phyloP scores from a whole-genome alignment of 148 eudicot genomes.

The Rhododendron kiyosumense region DNA sequence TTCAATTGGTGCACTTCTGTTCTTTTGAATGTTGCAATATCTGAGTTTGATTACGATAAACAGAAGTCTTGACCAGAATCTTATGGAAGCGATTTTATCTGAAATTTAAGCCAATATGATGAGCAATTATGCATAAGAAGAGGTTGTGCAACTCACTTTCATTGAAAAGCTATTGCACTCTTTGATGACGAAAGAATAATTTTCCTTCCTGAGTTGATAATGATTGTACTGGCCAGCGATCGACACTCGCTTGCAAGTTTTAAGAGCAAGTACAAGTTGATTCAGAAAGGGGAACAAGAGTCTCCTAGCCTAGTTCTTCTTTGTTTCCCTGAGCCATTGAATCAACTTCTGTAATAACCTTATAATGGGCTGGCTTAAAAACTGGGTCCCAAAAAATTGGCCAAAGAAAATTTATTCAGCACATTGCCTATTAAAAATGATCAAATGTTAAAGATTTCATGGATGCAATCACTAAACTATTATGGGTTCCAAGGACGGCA shows the following conservation, averaged over 20 bases:
- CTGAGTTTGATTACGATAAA: not conserved
- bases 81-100: not conserved
- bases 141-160: not conserved
- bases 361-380: not conserved
- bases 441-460: not conserved
- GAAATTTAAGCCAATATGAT: not conserved
- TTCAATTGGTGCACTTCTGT: not conserved
- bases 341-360: not conserved
- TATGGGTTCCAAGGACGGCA: not conserved
- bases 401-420: not conserved
- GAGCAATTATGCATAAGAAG: not conserved
- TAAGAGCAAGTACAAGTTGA: not conserved
- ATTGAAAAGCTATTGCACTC: not conserved
- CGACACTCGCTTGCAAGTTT: not conserved
- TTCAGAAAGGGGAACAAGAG: not conserved
- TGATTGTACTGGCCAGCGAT: not conserved
- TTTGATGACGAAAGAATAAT: too few relatives aligned
- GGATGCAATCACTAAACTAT: not conserved
- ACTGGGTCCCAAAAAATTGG: not conserved
- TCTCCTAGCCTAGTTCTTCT: not conserved
- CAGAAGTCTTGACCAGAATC: not conserved
- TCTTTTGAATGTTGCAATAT: not conserved
- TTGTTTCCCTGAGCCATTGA: not conserved
- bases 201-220: too few relatives aligned
- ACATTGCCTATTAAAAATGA: not conserved